phyloP scores from a whole-genome alignment of 2,329 filamentous ascomycete species.

The Fusarium praegraminearum region DNA sequence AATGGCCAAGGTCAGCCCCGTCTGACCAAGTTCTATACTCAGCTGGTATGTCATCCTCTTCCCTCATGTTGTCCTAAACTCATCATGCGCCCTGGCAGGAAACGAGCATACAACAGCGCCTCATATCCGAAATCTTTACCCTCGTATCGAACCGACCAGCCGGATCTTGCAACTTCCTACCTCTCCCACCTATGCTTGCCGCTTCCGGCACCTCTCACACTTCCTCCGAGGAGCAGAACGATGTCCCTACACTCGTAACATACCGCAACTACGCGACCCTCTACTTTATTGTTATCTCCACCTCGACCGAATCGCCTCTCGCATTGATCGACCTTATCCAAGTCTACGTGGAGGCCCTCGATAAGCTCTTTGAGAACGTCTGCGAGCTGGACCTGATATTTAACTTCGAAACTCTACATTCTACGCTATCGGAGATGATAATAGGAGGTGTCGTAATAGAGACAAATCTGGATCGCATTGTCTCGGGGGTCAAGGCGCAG shows the following conservation, averaged over 20 bases:
- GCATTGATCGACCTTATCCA: slow-evolving; percentile 97
- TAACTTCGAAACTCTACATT: slow-evolving; percentile 97
- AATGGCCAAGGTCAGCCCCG: slow-evolving; percentile 98
- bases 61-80: slow-evolving; percentile 3
- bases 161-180: slow-evolving; percentile 98
- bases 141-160: slow-evolving; percentile 91
- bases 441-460: slow-evolving; percentile 95
- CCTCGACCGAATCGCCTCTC: slow-evolving; percentile 93
- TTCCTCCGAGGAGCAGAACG: slow-evolving; percentile 79
- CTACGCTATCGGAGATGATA: slow-evolving; percentile 91
- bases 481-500: slow-evolving; percentile 83
- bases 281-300: slow-evolving; percentile 98
- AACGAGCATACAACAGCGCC: slow-evolving; percentile 94
- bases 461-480: slow-evolving; percentile 88
- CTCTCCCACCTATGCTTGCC: slow-evolving; percentile 75
- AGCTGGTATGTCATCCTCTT: slow-evolving; percentile 71
- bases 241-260: slow-evolving; percentile 93
- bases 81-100: slow-evolving; percentile 69
- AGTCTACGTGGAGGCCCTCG: slow-evolving; percentile 95
- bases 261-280: slow-evolving; percentile 98
- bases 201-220: slow-evolving; percentile 72
- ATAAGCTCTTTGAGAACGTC: slow-evolving; percentile 96
- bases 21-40: slow-evolving; percentile 98
- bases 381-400: slow-evolving; percentile 99
- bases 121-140: slow-evolving; percentile 97